Conservation (phyloP, 805 yeast species). For the Ogataea henricii region DNA sequence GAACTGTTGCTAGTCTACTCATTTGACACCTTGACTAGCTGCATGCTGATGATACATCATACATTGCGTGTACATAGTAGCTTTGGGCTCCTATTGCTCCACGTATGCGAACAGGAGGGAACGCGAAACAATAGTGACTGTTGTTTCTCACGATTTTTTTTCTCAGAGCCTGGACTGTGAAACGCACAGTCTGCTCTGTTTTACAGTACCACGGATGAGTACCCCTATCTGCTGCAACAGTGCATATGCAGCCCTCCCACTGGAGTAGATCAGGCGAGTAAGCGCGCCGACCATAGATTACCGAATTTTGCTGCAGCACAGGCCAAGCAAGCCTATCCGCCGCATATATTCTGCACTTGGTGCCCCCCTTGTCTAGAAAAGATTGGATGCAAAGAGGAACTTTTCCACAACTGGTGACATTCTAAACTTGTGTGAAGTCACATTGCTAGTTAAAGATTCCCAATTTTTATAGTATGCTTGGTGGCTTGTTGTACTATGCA, state of each 20-base stretch:
- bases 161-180: background rate
- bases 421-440: background rate
- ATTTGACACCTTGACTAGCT: background rate
- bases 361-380: background rate
- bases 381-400: background rate
- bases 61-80: background rate
- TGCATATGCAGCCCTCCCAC: constrained; percentile 2
- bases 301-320: background rate
- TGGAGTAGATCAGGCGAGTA: constrained; percentile 2
- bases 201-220: background rate
- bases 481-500: background rate
- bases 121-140: background rate
- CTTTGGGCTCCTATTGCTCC: background rate
- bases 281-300: background rate
- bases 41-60: background rate
- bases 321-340: background rate
- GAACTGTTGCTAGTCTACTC: background rate
- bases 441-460: background rate
- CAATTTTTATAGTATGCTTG: background rate
- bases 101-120: background rate
- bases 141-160: background rate
- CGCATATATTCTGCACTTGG: background rate
- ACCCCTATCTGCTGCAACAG: background rate
- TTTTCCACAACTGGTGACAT: background rate
- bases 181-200: background rate